A percentile compares a stretch with the other conserved stretches of the same genome.
Conservation (phyloP, 352 stramenopile genomes). For the Phytophthora tentaculata region DNA sequence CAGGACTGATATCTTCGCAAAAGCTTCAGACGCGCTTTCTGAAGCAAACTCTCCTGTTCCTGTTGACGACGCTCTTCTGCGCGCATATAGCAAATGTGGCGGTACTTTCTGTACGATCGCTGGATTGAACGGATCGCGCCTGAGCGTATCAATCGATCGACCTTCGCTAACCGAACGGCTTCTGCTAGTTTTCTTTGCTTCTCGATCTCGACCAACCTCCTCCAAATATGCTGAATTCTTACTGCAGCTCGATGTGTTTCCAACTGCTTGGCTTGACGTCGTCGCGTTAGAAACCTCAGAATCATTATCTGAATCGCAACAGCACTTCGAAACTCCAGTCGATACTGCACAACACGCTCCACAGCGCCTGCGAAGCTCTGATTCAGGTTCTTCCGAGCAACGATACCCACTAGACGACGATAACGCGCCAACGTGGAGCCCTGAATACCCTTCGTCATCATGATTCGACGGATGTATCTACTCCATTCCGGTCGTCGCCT, state of each 20-base stretch:
- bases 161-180: slow-evolving; percentile 1
- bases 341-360: slow-evolving; percentile 26
- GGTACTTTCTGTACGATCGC: slow-evolving; percentile 23
- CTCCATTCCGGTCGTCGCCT: slow-evolving; percentile 22
- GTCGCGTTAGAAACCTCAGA: slow-evolving; percentile 25
- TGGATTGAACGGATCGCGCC: slow-evolving; percentile 15
- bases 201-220: slow-evolving; percentile 4
- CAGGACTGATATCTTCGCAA: slow-evolving; percentile 30
- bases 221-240: slow-evolving; percentile 24
- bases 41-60: slow-evolving; percentile 7
- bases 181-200: slow-evolving; percentile 11
- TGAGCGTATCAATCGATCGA: slow-evolving; percentile 8
- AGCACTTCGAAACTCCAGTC: slow-evolving; percentile 28
- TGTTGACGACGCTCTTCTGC: slow-evolving; percentile 25
- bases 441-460: slow-evolving; percentile 32
- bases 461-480: slow-evolving; percentile 31
- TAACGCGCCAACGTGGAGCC: slow-evolving; percentile 48
- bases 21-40: slow-evolving; percentile 27
- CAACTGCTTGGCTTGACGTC: slow-evolving; percentile 18
- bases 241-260: slow-evolving; percentile 11
- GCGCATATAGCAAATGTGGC: background rate
- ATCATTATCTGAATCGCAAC: slow-evolving; percentile 19
- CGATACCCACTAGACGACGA: slow-evolving; percentile 45
- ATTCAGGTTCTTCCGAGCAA: slow-evolving; percentile 34
- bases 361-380: slow-evolving; percentile 23